A percentile compares a stretch with the other conserved stretches of the same genome.
These are phyloP conservation scores for Ilex paraguariensis DNA, from an alignment of 305 asterid species.

Conservation along the genomic window DNA sequence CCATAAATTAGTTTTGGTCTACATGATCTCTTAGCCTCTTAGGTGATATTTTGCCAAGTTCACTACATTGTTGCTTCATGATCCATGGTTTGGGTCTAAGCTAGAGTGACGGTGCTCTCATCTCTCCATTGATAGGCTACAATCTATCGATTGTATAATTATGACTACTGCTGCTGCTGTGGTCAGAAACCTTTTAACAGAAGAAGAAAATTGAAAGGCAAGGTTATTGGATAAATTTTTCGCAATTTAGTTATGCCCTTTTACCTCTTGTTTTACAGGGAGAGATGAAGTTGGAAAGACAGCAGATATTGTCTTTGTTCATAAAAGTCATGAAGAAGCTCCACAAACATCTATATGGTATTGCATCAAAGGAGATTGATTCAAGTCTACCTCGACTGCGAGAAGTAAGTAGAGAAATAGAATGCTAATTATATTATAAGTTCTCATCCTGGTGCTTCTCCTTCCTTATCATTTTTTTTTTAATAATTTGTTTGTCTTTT, in stretches of 20 bases:
- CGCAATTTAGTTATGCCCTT: no score
- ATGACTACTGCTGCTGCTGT: no score
- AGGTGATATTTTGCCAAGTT: no score
- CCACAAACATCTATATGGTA: constrained; percentile 39
- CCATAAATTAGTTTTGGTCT: no score
- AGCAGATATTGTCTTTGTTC: constrained; percentile 55
- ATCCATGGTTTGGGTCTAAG: no score
- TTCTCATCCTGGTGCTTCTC: neutral
- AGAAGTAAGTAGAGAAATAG: constrained; percentile 42
- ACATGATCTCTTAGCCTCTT: no score
- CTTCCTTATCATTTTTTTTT: neutral
- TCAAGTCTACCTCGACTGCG: constrained; percentile 52
- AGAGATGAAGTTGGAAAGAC: constrained; percentile 69
- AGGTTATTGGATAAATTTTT: no score
- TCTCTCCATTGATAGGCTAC: no score
- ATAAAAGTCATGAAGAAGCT: constrained; percentile 70
- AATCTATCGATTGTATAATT: no score
- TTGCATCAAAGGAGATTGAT: constrained; percentile 36
- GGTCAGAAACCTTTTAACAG: no score
- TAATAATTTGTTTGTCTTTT: neutral
- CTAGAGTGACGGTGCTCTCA: no score
- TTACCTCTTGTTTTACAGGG: constrained; percentile 28
- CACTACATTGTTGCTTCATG: no score
- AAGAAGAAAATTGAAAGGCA: neutral
- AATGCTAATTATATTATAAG: neutral